A percentile compares a stretch with the other conserved stretches of the same genome.
phyloP scores from a whole-genome alignment of 106 monocot species.

The Iris macrosiphon region DNA sequence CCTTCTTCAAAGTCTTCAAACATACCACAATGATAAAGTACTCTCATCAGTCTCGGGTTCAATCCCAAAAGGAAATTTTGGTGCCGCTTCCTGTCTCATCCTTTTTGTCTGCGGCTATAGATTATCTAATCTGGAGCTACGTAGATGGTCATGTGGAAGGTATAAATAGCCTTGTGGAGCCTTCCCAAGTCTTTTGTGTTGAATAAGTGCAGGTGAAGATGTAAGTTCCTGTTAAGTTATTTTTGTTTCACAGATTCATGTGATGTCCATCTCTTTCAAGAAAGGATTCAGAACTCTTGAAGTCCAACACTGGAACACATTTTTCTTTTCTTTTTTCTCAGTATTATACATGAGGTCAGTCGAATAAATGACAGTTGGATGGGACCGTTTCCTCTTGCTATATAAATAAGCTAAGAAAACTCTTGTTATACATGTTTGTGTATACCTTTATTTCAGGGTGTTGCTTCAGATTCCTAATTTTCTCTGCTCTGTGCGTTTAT shows the following conservation, averaged over 20 bases:
- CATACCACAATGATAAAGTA: constrained; percentile 23
- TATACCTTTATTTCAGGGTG: too few species aligned
- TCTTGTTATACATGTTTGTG: too few species aligned
- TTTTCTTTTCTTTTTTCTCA: neutral
- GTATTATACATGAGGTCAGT: constrained; percentile 1
- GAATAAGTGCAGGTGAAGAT: constrained; percentile 28
- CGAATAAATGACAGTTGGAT: neutral
- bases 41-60: neutral
- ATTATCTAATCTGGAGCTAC: constrained; percentile 4
- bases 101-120: neutral
- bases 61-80: constrained; percentile 7
- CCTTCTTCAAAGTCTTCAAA: constrained; percentile 22
- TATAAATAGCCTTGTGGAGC: neutral
- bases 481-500: too few species aligned
- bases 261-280: too few species aligned
- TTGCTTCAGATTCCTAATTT: too few species aligned
- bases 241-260: neutral
- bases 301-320: neutral
- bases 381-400: neutral
- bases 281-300: constrained; percentile 1
- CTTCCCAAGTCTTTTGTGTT: constrained; percentile 7
- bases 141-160: neutral
- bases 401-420: too few species aligned
- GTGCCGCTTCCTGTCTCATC: neutral
- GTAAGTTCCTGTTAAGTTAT: constrained; percentile 2